Conservation (phyloP, 768 basidiomycete species). For the Thelephora ganbajun region DNA sequence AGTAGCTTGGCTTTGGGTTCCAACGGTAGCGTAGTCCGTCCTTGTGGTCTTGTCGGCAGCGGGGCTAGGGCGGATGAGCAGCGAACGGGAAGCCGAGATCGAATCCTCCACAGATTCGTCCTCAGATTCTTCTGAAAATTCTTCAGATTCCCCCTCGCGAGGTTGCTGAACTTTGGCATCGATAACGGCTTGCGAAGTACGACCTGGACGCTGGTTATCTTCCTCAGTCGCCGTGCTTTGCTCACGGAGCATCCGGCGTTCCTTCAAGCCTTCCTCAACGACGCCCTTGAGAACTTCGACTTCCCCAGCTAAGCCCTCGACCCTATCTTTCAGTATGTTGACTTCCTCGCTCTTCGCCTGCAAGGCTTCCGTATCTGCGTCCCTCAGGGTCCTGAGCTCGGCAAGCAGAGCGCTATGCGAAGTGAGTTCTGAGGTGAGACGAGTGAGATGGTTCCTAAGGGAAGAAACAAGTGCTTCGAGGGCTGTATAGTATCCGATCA, state of each 20-base stretch:
- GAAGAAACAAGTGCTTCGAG: constrained; percentile 68
- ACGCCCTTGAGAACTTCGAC: constrained; percentile 78
- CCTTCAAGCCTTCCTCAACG: constrained; percentile 76
- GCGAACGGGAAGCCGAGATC: background rate
- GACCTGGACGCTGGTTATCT: background rate
- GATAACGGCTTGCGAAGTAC: background rate
- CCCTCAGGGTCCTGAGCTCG: constrained; percentile 49
- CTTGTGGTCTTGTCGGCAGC: constrained; percentile 32
- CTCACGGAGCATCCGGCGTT: constrained; percentile 46
- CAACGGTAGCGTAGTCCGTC: constrained; percentile 40
- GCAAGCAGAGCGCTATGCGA: constrained; percentile 59
- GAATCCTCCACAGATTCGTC: constrained; percentile 2
- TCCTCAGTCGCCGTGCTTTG: constrained; percentile 8
- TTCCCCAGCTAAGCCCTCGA: constrained; percentile 72
- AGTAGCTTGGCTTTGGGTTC: constrained; percentile 20
- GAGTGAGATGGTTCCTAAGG: constrained; percentile 59
- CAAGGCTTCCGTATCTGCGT: constrained; percentile 44
- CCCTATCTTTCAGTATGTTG: constrained; percentile 51
- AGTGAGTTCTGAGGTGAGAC: constrained; percentile 67
- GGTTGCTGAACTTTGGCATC: background rate
- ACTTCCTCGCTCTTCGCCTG: constrained; percentile 55
- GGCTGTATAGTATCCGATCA: constrained; percentile 27
- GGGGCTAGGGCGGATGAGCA: constrained; percentile 17
- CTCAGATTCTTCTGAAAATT: constrained; percentile 9
- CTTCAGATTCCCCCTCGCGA: background rate